These are phyloP conservation scores for Phialophora tarda DNA, from an alignment of 2,329 filamentous ascomycete species.

Conservation along the genomic window DNA sequence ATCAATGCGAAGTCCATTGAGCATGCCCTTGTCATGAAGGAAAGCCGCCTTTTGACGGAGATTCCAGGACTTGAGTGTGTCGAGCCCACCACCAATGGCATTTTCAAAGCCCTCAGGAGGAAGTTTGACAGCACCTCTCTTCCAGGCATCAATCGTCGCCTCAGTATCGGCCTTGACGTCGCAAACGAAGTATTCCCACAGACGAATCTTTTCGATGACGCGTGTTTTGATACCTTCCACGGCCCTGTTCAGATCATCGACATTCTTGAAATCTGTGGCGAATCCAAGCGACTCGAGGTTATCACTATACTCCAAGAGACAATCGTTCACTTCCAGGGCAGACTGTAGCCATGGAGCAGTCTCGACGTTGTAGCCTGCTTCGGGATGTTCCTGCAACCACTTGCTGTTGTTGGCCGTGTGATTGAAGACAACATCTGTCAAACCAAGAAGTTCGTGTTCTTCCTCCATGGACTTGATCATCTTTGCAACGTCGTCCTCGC, in stretches of 20 bases:
- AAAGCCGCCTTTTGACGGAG: conserved; percentile 64
- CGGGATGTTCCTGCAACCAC: conserved; percentile 93
- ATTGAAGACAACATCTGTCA: conserved; percentile 98
- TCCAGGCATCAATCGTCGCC: conserved; percentile 74
- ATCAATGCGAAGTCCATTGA: conserved; percentile 74
- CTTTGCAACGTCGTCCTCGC: conserved; percentile 78
- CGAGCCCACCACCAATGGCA: conserved; percentile 54
- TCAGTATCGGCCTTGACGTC: conserved; percentile 76
- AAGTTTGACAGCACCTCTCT: conserved; percentile 61
- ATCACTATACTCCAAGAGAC: conserved; percentile 69
- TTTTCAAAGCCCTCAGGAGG: conserved; percentile 60
- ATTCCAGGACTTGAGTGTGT: conserved; percentile 60
- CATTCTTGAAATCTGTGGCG: conserved; percentile 72
- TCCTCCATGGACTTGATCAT: conserved; percentile 82
- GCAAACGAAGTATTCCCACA: conserved; percentile 94
- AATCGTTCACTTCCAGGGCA: conserved; percentile 76
- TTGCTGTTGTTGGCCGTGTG: conserved; percentile 95
- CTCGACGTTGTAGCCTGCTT: conserved; percentile 90
- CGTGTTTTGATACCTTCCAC: conserved; percentile 84
- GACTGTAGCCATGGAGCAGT: conserved; percentile 77
- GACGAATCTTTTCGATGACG: conserved; percentile 74
- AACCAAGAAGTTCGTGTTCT: conserved; percentile 79
- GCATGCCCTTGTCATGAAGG: conserved; percentile 71
- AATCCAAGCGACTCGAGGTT: conserved; percentile 71
- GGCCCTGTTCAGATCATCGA: conserved; percentile 75